Evolutionary conservation across 1,284 basidiomycete species (phyloP), one percentile per base, ranked within the genome.

Genomic region (Cryptococcus deneoformans): DNA sequence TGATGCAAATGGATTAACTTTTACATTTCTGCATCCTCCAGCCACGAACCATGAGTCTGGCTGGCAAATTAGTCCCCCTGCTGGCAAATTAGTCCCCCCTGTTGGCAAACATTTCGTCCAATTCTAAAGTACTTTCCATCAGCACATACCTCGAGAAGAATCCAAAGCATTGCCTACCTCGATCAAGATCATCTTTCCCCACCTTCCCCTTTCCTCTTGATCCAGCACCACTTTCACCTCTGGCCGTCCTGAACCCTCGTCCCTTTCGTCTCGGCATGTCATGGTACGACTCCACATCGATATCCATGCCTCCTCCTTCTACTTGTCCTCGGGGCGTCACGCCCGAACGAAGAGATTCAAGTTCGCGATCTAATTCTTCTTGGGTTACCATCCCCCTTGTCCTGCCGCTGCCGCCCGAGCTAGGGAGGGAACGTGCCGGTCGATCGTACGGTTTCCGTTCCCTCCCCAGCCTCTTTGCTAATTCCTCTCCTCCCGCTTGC

Each of bases 291-390:
- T 46, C 53, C 16, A 37, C 38, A 40, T 52, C 34, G 12, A 56
- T 54, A 11, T 50, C 55, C 35, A 55, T 58, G 16, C 39, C 47
- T 12, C 42, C 54, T 16, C 52, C 53, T 11, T 45, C 58, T 14
- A 2, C 29, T 29, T 29, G 3, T 29, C 29, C 29, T 29, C 29
- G 29, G 3, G 29, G 29, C 29, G 29, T 4, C 29, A 29, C 29
- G 3, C 61, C 66, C 14, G 58, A 57, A 5, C 60, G 48, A 48
- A 20, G 66, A 40, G 11, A 61, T 16, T 75, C 74, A 45, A 76
- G 57, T 49, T 76, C 71, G 24, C 59, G 57, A 60, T 76, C 74
- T 38, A 76, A 60, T 60, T 76, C 74, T 24, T 68, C 69, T 24
- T 61, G 62, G 7, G 66, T 68, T 16, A 53, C 57, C 38, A 57